A percentile compares a stretch with the other conserved stretches of the same genome.
Conservation (phyloP, 2,329 filamentous ascomycete genomes). For the Sphaerulina populicola region DNA sequence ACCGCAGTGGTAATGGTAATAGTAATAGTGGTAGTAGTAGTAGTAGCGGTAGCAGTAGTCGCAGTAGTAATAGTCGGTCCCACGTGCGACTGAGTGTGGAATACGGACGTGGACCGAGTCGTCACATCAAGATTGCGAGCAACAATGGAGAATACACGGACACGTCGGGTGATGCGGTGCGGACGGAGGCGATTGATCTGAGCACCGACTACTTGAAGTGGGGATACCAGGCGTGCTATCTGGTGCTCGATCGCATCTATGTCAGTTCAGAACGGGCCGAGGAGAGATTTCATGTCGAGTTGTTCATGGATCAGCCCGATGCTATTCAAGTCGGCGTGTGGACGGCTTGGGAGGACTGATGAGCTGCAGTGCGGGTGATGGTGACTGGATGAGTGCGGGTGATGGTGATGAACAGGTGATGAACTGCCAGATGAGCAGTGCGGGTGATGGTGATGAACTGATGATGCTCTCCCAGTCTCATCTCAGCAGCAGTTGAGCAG, state of each 20-base stretch:
- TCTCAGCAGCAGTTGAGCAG: not conserved
- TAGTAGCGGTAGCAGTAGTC: not conserved
- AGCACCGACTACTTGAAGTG: slow-evolving; percentile 48
- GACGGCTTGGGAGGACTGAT: slow-evolving; percentile 38
- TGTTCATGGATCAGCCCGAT: slow-evolving; percentile 40
- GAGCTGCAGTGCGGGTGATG: no score
- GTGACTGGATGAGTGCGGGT: no score
- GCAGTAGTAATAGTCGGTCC: slow-evolving; percentile 25
- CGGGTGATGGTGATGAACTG: no score
- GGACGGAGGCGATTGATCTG: slow-evolving; percentile 67
- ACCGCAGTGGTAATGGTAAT: not conserved
- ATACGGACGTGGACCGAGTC: slow-evolving; percentile 61
- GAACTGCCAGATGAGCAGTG: no score
- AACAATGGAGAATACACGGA: slow-evolving; percentile 69
- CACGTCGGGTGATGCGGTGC: slow-evolving; percentile 49
- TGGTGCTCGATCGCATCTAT: slow-evolving; percentile 75
- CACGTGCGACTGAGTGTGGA: slow-evolving; percentile 65
- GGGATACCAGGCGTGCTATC: slow-evolving; percentile 55
- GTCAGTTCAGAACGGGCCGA: slow-evolving; percentile 41
- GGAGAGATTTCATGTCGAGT: slow-evolving; percentile 46
- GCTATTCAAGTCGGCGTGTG: slow-evolving; percentile 40
- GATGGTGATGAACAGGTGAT: no score
- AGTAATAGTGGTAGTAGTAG: not conserved
- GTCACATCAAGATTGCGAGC: slow-evolving; percentile 56
- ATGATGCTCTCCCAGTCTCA: no score